Base-by-base conservation (phyloP, 495 filamentous ascomycete genomes). In the Chaetomium fimeti region DNA sequence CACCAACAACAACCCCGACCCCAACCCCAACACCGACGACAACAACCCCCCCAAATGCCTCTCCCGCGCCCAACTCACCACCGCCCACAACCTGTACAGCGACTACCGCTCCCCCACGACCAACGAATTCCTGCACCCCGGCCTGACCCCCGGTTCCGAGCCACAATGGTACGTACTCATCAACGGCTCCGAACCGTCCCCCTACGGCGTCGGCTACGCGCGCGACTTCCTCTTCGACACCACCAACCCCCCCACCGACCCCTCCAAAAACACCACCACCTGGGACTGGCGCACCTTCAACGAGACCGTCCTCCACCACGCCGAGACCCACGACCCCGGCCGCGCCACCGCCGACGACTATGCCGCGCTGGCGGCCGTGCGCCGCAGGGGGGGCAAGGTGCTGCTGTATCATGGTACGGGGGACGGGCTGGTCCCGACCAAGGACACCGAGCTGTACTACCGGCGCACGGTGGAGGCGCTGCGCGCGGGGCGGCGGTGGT, bases 361-460 rank as follows among this genome's bases (percentile, higher is more conserved):
- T 47, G 57, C 40, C 20, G 24, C 62, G 12, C 70, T 87, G 52
- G 68, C 77, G 0, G 63, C 70, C 0, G 86, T 85, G 71, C 70
- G 77, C 16, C 61, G 70, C 0, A 71, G 75, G 16, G 83, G 84
- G 13, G 84, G 82, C 20, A 87, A 87, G 66, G 69, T 86, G 0
- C 57, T 88, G 48, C 69, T 82, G 61, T 87, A 87, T 61, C 84
- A 85, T 55, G 85, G 85, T 0, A 60, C 81, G 2, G 74, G 78
- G 12, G 86, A 89, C 68, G 77, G 73, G 0, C 64, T 78, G 2
- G 82, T 87, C 16, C 77, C 82, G 0, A 73, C 81, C 0, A 71
- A 74, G 27, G 77, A 75, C 8, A 77, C 78, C 5, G 67, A 73
- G 7, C 69, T 77, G 28, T 85, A 78, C 58, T 83, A 82, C 65